phyloP scores from a whole-genome alignment of 805 yeast genomes.

The Candida pseudofarinosa region DNA sequence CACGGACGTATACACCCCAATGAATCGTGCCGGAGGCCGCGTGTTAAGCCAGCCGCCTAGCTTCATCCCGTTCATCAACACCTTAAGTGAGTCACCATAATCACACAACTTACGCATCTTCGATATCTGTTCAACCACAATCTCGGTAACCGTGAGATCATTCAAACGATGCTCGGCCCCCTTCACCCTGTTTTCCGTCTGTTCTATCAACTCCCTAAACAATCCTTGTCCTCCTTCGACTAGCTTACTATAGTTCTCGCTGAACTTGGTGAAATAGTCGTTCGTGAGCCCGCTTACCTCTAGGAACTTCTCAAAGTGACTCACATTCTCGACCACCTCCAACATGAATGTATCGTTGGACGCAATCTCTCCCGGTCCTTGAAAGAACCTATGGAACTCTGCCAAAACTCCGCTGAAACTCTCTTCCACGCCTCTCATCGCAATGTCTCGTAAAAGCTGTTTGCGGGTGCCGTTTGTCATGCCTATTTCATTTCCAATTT shows the following conservation, averaged over 20 bases:
- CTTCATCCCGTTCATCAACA: constrained; percentile 47
- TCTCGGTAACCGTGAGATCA: constrained; percentile 69
- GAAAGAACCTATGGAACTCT: constrained; percentile 12
- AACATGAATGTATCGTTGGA: constrained; percentile 26
- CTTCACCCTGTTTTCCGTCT: constrained; percentile 50
- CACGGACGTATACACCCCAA: constrained; percentile 46
- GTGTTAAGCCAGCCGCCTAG: constrained; percentile 70
- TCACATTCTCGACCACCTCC: constrained; percentile 44
- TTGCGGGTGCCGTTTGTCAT: constrained; percentile 14
- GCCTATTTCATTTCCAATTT: constrained; percentile 30
- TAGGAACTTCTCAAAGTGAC: constrained; percentile 18
- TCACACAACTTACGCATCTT: constrained; percentile 62
- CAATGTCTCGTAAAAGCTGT: constrained; percentile 33
- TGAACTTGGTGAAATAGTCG: constrained; percentile 8
- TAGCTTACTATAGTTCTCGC: constrained; percentile 14
- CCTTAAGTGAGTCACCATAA: constrained; percentile 48
- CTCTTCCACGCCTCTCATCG: constrained; percentile 15
- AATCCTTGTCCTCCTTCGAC: constrained; percentile 26
- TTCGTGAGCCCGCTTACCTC: constrained; percentile 9
- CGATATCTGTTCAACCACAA: constrained; percentile 69
- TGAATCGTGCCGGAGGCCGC: constrained; percentile 48
- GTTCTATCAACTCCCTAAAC: constrained; percentile 54
- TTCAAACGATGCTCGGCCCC: constrained; percentile 40
- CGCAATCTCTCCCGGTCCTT: constrained; percentile 9
- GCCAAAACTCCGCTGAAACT: constrained; percentile 12